Base-by-base conservation (phyloP, 2,329 filamentous ascomycete genomes). In the Talaromyces islandicus region DNA sequence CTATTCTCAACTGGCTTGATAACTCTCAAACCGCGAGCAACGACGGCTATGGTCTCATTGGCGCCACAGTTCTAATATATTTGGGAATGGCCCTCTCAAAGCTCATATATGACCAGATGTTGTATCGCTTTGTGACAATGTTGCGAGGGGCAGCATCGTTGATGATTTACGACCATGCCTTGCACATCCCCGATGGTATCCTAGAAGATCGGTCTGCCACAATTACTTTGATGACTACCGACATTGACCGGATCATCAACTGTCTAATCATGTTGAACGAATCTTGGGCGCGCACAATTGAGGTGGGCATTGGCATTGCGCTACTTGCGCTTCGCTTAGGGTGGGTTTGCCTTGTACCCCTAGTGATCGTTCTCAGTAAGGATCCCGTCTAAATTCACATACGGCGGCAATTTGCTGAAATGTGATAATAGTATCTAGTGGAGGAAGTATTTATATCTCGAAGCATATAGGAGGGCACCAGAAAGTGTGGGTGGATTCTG, bases 401-500 rank as follows among this genome's bases (percentile, higher is more conserved):
- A 51, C 5, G 48, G 12, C 2, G 48, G 29, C 14, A 10, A 48
- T 24, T 48, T 51, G 24, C 48, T 51, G 11, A 51, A 52, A 56
- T 10, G 0, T 24, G 11, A 38, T 3, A 24, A 19, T 21, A 60
- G 58, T 57, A 21, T 60, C 54, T 17, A 21, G 54, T 11, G 30
- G 30, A 25, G 58, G 58, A 30, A 48, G 54, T 27, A 54, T 57
- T 7, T 41, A 62, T 12, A 60, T 63, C 19, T 54, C 61, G 10
- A 62, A 62, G 17, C 19, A 35, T 58, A 62, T 63, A 5, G 57
- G 61, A 17, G 30, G 27, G 7, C 38, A 59, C 3, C 75, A 77
- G 51, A 70, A 68, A 35, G 56, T 63, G 19, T 80, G 78, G 78
- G 70, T 78, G 35, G 68, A 71, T 19, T 73, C 73, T 12, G 75